Evolutionary conservation across 176 grass and related monocot genomes (phyloP), one percentile per base, ranked within the genome.

Genomic region (Poa annua): DNA sequence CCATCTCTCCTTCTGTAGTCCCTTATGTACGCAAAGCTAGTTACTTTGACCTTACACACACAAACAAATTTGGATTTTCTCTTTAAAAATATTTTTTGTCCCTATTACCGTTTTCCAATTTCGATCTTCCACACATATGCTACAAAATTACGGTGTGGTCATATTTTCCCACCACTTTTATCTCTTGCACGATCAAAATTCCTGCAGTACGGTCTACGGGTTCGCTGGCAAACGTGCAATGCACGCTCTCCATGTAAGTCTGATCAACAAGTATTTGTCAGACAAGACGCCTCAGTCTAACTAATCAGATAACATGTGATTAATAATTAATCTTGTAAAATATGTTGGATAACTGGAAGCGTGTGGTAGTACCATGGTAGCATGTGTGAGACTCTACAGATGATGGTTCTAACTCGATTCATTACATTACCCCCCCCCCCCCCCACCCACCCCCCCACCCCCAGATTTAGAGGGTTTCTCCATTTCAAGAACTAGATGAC

Each of bases 201-300:
- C 16, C 21, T 32, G 42, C 74, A 78, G 29, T 29, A 29, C 2
- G 1, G 29, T 29, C 78, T 64, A 72, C 21, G 3, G 65, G 44
- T 61, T 61, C 64, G 53, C 39, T 24, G 63, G 72, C 77, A 71
- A 60, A 63, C 25, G 71, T 73, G 44, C 80, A 13, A 13, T 13
- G 65, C 80, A 73, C 86, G 44, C 80, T 34, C 45, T 34, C 15
- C 52, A 73, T 88, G 74, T 25, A 83, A 79, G 80, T 88, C 65
- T 34, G 35, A 77, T 44, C 74, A n/a, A 78, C 64, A 64, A 86
- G 72, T 66, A 16, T 32, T 44, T 35, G 20, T 29, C 1, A 29
- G 29, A 29, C 29, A 29, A 29, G 29, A 29, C 1, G 44, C 86
- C 32, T 65, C 44, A 19, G 4, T 24, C 49, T 61, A 50, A 61